phyloP scores from a whole-genome alignment of 805 yeast genomes.

The Ogataea trehalophila region DNA sequence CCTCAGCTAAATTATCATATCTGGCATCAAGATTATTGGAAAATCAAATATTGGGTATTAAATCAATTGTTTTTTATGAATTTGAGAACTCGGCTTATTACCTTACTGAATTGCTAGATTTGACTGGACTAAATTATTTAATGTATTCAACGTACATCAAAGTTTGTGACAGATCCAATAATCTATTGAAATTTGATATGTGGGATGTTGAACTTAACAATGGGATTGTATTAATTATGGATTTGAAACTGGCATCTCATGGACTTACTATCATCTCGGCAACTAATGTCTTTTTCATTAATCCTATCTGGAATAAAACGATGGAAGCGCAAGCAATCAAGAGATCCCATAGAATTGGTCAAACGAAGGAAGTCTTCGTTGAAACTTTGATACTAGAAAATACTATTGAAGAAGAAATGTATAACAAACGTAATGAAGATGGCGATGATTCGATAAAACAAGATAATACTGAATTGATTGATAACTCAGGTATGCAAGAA shows the following conservation, averaged over 20 bases:
- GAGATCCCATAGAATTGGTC: slow-evolving; percentile 76
- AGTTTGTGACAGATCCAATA: slow-evolving; percentile 44
- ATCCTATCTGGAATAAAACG: slow-evolving; percentile 66
- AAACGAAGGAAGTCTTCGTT: slow-evolving; percentile 56
- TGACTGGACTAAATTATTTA: slow-evolving; percentile 55
- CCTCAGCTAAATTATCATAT: slow-evolving; percentile 61
- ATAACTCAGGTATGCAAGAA: slow-evolving; percentile 54
- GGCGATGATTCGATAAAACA: slow-evolving; percentile 13
- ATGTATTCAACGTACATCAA: slow-evolving; percentile 61
- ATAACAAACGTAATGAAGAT: slow-evolving; percentile 29
- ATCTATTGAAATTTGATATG: slow-evolving; percentile 45
- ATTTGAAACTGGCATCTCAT: slow-evolving; percentile 60
- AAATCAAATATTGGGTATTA: slow-evolving; percentile 41
- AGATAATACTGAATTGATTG: slow-evolving; percentile 40
- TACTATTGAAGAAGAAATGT: slow-evolving; percentile 68
- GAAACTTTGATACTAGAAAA: slow-evolving; percentile 59
- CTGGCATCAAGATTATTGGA: slow-evolving; percentile 49
- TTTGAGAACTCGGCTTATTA: slow-evolving; percentile 69
- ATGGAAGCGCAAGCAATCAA: slow-evolving; percentile 74
- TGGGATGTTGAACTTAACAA: slow-evolving; percentile 37
- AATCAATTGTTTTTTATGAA: slow-evolving; percentile 63
- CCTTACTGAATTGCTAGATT: slow-evolving; percentile 57
- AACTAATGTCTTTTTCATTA: slow-evolving; percentile 63
- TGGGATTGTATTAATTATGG: slow-evolving; percentile 60
- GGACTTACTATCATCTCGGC: slow-evolving; percentile 67